phyloP scores from a whole-genome alignment of 495 filamentous ascomycete species.

The Aspergillus campestris region DNA sequence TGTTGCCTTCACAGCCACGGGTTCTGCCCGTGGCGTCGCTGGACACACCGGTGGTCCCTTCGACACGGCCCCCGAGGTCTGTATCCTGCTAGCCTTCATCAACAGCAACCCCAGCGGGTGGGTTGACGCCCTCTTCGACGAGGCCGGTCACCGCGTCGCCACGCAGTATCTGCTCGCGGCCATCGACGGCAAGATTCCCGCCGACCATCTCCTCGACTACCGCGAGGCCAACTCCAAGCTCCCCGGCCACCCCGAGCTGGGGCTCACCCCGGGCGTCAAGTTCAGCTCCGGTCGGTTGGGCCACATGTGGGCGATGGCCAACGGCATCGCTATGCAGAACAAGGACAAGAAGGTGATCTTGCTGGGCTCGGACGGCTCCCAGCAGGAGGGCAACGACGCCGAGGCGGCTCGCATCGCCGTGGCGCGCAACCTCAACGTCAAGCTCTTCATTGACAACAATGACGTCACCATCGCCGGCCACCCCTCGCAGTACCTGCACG shows the following conservation, averaged over 20 bases:
- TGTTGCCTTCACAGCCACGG: conserved; percentile 32
- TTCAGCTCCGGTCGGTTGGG: conserved; percentile 34
- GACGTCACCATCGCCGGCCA: conserved; percentile 35
- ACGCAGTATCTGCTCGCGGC: conserved; percentile 32
- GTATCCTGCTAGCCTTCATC: conserved; percentile 29
- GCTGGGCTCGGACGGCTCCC: conserved; percentile 33
- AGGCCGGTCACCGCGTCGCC: conserved; percentile 33
- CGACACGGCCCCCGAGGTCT: conserved; percentile 35
- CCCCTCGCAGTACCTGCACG: conserved; percentile 28
- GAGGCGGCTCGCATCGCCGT: conserved; percentile 33
- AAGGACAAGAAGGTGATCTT: conserved; percentile 25
- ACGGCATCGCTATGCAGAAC: conserved; percentile 32
- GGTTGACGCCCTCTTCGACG: conserved; percentile 29
- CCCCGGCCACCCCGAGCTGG: conserved; percentile 33
- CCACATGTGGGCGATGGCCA: conserved; percentile 36
- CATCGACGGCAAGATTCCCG: conserved; percentile 27
- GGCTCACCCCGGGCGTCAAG: conserved; percentile 30
- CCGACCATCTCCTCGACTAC: conserved; percentile 33
- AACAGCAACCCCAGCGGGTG: conserved; percentile 23
- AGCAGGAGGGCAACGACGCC: conserved; percentile 36
- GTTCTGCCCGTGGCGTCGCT: conserved; percentile 28
- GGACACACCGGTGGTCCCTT: conserved; percentile 36
- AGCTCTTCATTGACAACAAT: conserved; percentile 36
- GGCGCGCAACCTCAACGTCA: conserved; percentile 28
- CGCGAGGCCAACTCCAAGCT: conserved; percentile 33